Conservation (phyloP, 73 alveolate genomes). For the Stentor coeruleus region DNA sequence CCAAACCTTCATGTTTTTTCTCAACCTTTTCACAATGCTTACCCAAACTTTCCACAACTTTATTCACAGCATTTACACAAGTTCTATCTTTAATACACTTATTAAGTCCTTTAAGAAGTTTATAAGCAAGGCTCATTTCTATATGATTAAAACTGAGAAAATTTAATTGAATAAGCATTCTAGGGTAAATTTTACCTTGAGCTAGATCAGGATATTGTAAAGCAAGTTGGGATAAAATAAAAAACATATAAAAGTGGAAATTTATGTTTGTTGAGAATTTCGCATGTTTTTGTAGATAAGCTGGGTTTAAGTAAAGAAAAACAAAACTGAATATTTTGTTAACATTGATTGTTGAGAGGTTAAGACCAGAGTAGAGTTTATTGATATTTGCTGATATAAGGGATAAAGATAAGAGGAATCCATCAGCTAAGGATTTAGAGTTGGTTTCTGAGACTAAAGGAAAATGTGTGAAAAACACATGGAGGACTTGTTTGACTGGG, state of each 20-base stretch:
- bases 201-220: neutral
- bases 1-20: neutral
- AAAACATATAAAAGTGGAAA: neutral
- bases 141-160: neutral
- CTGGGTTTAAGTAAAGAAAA: neutral
- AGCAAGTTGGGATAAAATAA: neutral
- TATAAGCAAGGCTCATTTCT: neutral
- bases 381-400: neutral
- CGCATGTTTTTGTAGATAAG: neutral
- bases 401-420: neutral
- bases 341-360: neutral
- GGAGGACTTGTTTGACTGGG: neutral
- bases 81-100: neutral
- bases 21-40: neutral
- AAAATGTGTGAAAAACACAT: neutral
- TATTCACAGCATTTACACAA: neutral
- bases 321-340: constrained; percentile 5
- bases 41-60: neutral
- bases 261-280: neutral
- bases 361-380: neutral
- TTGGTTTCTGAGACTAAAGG: neutral
- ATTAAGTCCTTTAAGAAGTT: neutral
- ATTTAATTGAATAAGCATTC: neutral
- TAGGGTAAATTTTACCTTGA: neutral
- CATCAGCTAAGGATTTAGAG: neutral